These are phyloP conservation scores for Vitis hybrid DNA, from an alignment of 177 flowering plant species.

Conservation along the genomic window DNA sequence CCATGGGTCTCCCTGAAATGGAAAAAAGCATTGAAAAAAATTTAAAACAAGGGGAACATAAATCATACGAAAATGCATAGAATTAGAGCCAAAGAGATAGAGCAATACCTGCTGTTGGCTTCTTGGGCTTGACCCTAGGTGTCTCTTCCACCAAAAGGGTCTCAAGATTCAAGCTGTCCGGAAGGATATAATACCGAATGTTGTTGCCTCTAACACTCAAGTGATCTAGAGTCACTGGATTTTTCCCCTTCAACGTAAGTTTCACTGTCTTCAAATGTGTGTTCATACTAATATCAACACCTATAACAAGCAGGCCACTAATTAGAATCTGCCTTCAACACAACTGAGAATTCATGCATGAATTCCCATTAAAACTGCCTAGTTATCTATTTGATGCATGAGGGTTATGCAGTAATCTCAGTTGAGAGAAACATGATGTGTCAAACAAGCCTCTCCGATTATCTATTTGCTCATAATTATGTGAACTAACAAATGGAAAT, in stretches of 20 bases:
- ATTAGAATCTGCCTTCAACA: background rate
- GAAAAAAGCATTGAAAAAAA: background rate
- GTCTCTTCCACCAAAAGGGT: slow-evolving; percentile 93
- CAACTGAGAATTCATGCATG: no score
- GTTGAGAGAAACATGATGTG: no score
- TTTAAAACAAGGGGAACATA: no score
- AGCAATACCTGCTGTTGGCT: slow-evolving; percentile 78
- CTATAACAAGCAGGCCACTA: slow-evolving; percentile 28
- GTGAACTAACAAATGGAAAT: no score
- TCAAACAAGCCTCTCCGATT: no score
- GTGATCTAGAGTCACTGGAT: slow-evolving; percentile 89
- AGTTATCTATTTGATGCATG: no score
- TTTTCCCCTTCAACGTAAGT: slow-evolving; percentile 87
- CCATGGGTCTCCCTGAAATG: slow-evolving; percentile 69
- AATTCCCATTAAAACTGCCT: no score
- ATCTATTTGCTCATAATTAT: no score
- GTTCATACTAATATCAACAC: slow-evolving; percentile 97
- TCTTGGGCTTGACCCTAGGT: slow-evolving; percentile 92
- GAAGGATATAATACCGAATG: slow-evolving; percentile 90
- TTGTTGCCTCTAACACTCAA: slow-evolving; percentile 94
- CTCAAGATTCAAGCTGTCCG: slow-evolving; percentile 96
- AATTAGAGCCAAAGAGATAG: background rate
- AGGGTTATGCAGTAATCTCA: no score
- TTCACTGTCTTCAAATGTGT: slow-evolving; percentile 95
- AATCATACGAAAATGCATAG: background rate